These are phyloP conservation scores for Apophysomyces sp. DNA, from an alignment of 371 early-diverging fungal genomes.

Conservation along the genomic window DNA sequence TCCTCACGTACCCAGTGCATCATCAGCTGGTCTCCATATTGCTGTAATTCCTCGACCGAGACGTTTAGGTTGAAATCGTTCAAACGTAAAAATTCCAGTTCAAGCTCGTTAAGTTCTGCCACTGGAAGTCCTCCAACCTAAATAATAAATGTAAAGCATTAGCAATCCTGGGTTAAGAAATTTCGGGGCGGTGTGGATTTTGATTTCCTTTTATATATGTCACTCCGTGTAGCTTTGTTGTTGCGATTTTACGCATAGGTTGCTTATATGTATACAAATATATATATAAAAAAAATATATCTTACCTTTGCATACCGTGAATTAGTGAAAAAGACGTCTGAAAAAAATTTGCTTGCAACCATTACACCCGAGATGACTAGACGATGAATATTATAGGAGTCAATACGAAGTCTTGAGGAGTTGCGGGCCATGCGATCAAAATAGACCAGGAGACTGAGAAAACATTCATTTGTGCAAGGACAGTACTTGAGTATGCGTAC, in stretches of 20 bases:
- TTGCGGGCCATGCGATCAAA: slow-evolving; percentile 64
- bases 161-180: background rate
- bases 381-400: slow-evolving; percentile 85
- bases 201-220: slow-evolving; percentile 2
- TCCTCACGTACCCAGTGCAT: slow-evolving; percentile 29
- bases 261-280: too few species aligned
- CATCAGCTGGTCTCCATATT: slow-evolving; percentile 60
- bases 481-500: slow-evolving; percentile 82
- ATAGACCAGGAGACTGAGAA: slow-evolving; percentile 74
- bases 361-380: slow-evolving; percentile 76
- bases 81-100: slow-evolving; percentile 80
- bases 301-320: slow-evolving; percentile 74
- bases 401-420: slow-evolving; percentile 54
- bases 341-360: slow-evolving; percentile 76
- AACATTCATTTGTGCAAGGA: slow-evolving; percentile 80
- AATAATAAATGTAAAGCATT: background rate
- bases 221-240: background rate
- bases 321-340: slow-evolving; percentile 86
- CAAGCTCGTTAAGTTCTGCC: slow-evolving; percentile 86
- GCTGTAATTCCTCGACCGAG: slow-evolving; percentile 74
- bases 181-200: background rate
- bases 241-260: background rate
- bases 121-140: slow-evolving; percentile 94
- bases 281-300: too few species aligned
- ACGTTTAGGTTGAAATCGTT: slow-evolving; percentile 77